Evolutionary conservation across 768 basidiomycete genomes (phyloP), one percentile per base, ranked within the genome.

Genomic region (Kwoniella botswanensis): DNA sequence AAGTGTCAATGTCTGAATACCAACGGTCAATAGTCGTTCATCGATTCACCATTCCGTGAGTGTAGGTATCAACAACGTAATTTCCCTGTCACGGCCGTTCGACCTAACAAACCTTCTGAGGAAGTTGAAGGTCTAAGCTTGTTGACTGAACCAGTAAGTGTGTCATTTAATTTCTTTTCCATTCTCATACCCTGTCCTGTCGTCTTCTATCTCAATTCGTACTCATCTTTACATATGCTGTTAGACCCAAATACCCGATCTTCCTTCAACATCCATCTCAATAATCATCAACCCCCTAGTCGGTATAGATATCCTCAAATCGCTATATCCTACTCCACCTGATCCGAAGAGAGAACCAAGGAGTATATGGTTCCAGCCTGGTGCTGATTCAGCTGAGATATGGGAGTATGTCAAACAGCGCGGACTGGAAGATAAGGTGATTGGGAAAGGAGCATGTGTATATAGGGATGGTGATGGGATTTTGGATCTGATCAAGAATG

Each of bases 341-440:
- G 22, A 22, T 12, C 57, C 63, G 1, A 53, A 90, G 9, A 89
- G 90, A 12, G 81, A 86, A 86, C n/a, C 87, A 89, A n/a, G 82
- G 83, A 87, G 89, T 3, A 86, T 94, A 55, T 96, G 94, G 94
- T 87, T 95, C 41, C 94, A 96, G 81, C 94, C 94, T 7, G 93
- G 93, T 22, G 92, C 93, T 7, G 89, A 91, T 73, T 90, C 93
- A 76, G 86, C 85, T 17, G 83, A 84, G 2, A 92, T 94, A 58
- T 83, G 86, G 17, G 77, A 85, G 17, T 94, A 88, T 76, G 89
- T 94, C 80, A 86, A 88, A 52, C 87, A 89, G 68, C 89, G 90
- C 62, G 87, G 86, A 4, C 82, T 93, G 74, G 84, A 85, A 43
- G 89, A 89, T 77, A 86, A 86, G 69, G 91, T 92, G n/a, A 87